Percentiles rank a stretch among this genome's conserved stretches.
These are phyloP conservation scores for Punica granatum DNA, from an alignment of 345 rosid genomes.

Conservation along the genomic window DNA sequence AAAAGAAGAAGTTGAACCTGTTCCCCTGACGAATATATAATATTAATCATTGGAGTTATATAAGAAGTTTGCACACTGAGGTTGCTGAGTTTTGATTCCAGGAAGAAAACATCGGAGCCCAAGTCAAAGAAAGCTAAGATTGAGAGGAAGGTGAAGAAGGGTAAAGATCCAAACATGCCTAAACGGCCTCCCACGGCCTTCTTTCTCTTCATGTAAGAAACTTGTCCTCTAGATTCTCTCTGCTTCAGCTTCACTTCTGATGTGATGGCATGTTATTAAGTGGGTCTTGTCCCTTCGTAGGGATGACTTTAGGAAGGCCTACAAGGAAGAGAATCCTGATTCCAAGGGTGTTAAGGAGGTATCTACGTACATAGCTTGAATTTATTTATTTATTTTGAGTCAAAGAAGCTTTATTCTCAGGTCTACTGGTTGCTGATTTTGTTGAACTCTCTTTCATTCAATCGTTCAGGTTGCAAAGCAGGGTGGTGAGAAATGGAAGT, in stretches of 20 bases:
- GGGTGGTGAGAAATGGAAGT: constrained; percentile 82
- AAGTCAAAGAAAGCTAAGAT: constrained; percentile 55
- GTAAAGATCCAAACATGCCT: constrained; percentile 36
- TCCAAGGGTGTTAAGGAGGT: constrained; percentile 57
- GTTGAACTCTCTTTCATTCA: not conserved
- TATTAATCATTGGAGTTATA: not conserved
- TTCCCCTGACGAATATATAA: not conserved
- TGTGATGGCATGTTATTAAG: not conserved
- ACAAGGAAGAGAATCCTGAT: constrained; percentile 50
- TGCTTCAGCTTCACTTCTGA: too few species aligned
- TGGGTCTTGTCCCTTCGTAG: constrained; percentile 22
- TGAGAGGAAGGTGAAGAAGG: constrained; percentile 43
- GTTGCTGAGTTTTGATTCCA: constrained; percentile 10
- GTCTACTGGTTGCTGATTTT: not conserved
- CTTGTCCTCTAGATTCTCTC: not conserved
- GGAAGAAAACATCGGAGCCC: constrained; percentile 73
- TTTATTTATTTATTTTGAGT: too few species aligned
- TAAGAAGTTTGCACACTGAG: not conserved
- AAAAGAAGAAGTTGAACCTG: too few species aligned
- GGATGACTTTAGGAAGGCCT: constrained; percentile 67
- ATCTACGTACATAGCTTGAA: not conserved
- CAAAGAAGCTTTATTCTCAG: not conserved
- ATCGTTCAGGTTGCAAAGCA: constrained; percentile 53
- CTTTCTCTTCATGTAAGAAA: constrained; percentile 64
- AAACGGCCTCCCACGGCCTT: constrained; percentile 89